Conservation (phyloP, 2,329 filamentous ascomycete genomes). For the Microascus cirrosus region DNA sequence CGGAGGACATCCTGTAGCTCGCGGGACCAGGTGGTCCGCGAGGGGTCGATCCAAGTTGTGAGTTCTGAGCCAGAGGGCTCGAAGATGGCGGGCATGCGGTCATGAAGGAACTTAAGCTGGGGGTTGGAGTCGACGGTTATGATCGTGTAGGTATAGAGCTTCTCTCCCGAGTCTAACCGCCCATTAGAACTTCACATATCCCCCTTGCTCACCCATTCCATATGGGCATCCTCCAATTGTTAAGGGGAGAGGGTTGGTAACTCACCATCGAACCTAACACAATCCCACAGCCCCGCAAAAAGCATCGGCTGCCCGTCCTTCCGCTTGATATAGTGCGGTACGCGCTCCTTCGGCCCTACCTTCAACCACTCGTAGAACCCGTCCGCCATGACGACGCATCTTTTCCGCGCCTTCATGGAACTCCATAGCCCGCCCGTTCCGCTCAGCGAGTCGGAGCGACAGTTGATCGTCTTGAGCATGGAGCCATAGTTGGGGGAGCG, state of each 20-base stretch:
- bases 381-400: slow-evolving; percentile 79
- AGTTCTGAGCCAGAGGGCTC: slow-evolving; percentile 63
- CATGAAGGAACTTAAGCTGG: slow-evolving; percentile 77
- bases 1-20: slow-evolving; percentile 71
- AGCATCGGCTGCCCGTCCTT: slow-evolving; percentile 78
- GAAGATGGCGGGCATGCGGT: slow-evolving; percentile 91
- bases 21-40: slow-evolving; percentile 57
- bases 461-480: slow-evolving; percentile 87
- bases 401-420: slow-evolving; percentile 78
- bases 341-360: slow-evolving; percentile 62
- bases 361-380: slow-evolving; percentile 97
- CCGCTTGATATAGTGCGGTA: slow-evolving; percentile 74
- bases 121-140: slow-evolving; percentile 83
- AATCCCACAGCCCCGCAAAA: slow-evolving; percentile 88
- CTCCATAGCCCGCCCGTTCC: slow-evolving; percentile 79
- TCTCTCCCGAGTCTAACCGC: slow-evolving; percentile 45
- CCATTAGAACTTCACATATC: background rate
- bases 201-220: background rate
- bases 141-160: slow-evolving; percentile 80
- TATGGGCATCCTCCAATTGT: too few species aligned
- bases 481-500: slow-evolving; percentile 65
- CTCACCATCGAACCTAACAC: slow-evolving; percentile 65
- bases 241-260: background rate
- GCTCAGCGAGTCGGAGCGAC: slow-evolving; percentile 74
- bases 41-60: slow-evolving; percentile 68